These are phyloP conservation scores for Eruca vesicaria DNA, from an alignment of 441 rosid species.

Conservation along the genomic window DNA sequence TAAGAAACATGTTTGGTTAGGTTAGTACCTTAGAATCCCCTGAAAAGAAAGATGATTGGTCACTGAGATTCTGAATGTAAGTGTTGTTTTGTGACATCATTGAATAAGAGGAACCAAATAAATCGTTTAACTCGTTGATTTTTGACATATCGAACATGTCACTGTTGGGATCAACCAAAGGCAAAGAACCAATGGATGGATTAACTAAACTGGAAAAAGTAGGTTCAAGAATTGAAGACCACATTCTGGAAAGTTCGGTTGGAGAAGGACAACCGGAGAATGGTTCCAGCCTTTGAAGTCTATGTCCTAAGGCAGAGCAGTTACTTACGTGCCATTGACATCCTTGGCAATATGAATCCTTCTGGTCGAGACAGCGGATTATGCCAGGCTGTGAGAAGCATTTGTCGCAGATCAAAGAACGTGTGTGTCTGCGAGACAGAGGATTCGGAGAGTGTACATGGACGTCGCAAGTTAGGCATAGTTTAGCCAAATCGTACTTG, in stretches of 20 bases:
- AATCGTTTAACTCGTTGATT: constrained; percentile 3
- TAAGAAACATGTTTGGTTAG: neutral
- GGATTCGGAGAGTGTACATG: constrained; percentile 71
- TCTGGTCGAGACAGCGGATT: constrained; percentile 56
- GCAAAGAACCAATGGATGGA: constrained; percentile 26
- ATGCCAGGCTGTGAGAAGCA: constrained; percentile 55
- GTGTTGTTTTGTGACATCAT: constrained; percentile 13
- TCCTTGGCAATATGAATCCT: constrained; percentile 55
- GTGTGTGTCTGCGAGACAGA: constrained; percentile 57
- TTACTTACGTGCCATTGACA: constrained; percentile 55
- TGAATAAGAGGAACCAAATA: constrained; percentile 28
- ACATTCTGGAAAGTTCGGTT: constrained; percentile 51
- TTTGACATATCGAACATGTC: neutral
- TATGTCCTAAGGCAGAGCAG: constrained; percentile 49
- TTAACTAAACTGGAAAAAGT: constrained; percentile 15
- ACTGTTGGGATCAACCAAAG: constrained; percentile 29
- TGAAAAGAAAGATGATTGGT: constrained; percentile 42
- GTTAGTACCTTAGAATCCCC: constrained; percentile 35
- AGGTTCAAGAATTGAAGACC: constrained; percentile 52
- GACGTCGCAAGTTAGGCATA: constrained; percentile 66
- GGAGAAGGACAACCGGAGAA: constrained; percentile 66
- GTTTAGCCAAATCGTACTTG: constrained; percentile 68
- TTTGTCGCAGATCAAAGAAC: constrained; percentile 64
- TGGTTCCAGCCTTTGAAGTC: constrained; percentile 32
- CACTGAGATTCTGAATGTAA: constrained; percentile 34